phyloP scores from a whole-genome alignment of 441 rosid genomes.

The Omphalea diandra region DNA sequence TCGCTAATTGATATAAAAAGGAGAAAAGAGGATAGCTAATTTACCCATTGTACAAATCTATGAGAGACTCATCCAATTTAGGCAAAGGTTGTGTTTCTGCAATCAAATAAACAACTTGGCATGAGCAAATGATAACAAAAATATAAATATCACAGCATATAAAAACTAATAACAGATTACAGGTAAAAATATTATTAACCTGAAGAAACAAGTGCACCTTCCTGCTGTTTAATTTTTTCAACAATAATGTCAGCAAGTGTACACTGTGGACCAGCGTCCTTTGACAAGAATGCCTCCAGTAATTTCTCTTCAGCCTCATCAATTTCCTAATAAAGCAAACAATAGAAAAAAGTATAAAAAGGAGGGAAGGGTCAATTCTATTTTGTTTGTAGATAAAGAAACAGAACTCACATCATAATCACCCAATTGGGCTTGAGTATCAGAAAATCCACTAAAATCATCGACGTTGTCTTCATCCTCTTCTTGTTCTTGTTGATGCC shows the following conservation, averaged over 20 bases:
- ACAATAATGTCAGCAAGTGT: conserved; percentile 81
- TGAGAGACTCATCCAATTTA: conserved; percentile 56
- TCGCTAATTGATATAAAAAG: background rate
- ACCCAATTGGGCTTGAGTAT: conserved; percentile 55
- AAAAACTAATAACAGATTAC: background rate
- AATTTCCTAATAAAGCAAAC: too few relatives aligned
- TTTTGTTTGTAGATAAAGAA: too few relatives aligned
- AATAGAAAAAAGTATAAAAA: too few relatives aligned
- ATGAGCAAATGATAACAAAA: conserved; percentile 12
- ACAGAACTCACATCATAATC: conserved; percentile 43
- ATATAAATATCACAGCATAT: background rate
- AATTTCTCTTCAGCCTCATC: conserved; percentile 79
- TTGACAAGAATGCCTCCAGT: conserved; percentile 71
- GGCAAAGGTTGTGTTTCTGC: conserved; percentile 71
- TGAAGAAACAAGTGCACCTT: conserved; percentile 51
- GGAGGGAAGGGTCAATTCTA: too few relatives aligned
- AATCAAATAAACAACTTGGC: conserved; percentile 21
- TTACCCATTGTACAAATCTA: conserved; percentile 77
- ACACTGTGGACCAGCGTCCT: conserved; percentile 59
- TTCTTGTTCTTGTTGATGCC: conserved; percentile 19
- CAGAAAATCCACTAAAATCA: conserved; percentile 62
- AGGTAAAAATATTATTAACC: conserved; percentile 42
- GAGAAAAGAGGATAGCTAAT: background rate
- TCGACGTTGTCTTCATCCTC: conserved; percentile 60
- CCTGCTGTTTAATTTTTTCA: conserved; percentile 57